Conservation (phyloP, 2,329 filamentous ascomycete genomes). For the Nannizzia gypsea region DNA sequence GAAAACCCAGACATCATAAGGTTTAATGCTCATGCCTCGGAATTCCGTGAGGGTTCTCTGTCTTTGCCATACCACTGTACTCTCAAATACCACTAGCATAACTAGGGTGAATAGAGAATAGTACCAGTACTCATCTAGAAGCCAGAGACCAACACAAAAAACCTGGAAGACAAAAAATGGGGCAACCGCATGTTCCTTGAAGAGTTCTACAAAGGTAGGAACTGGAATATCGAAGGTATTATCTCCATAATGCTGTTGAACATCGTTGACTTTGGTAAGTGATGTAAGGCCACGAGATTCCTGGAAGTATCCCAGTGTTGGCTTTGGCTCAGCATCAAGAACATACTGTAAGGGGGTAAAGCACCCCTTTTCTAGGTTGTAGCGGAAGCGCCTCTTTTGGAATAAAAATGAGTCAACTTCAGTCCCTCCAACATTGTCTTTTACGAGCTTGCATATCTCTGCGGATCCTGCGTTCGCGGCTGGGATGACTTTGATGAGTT, state of each 20-base stretch:
- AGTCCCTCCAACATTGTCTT: slow-evolving; percentile 64
- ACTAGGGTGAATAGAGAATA: slow-evolving; percentile 98
- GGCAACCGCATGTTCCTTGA: slow-evolving; percentile 95
- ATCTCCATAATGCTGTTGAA: slow-evolving; percentile 86
- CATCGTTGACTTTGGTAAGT: slow-evolving; percentile 60
- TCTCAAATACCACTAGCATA: slow-evolving; percentile 96
- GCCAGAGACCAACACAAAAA: slow-evolving; percentile 96
- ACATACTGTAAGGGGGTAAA: slow-evolving; percentile 75
- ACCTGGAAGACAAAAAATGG: slow-evolving; percentile 99
- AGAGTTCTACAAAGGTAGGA: slow-evolving; percentile 87
- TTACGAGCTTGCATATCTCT: slow-evolving; percentile 72
- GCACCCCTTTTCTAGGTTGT: slow-evolving; percentile 55
- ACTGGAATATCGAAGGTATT: slow-evolving; percentile 98
- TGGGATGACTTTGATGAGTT: slow-evolving; percentile 86
- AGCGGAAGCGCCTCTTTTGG: slow-evolving; percentile 94
- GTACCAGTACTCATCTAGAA: slow-evolving; percentile 99
- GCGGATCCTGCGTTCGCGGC: slow-evolving; percentile 76
- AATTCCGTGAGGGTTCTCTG: slow-evolving; percentile 94
- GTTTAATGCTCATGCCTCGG: slow-evolving; percentile 98
- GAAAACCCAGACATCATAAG: slow-evolving; percentile 87
- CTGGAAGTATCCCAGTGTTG: slow-evolving; percentile 66
- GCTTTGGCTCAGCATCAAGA: slow-evolving; percentile 77
- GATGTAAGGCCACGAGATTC: slow-evolving; percentile 61
- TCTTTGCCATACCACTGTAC: slow-evolving; percentile 97
- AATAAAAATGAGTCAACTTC: slow-evolving; percentile 80